Evolutionary conservation across 208 protist genomes (phyloP).

Genomic region (Crithidia thermophila): DNA sequence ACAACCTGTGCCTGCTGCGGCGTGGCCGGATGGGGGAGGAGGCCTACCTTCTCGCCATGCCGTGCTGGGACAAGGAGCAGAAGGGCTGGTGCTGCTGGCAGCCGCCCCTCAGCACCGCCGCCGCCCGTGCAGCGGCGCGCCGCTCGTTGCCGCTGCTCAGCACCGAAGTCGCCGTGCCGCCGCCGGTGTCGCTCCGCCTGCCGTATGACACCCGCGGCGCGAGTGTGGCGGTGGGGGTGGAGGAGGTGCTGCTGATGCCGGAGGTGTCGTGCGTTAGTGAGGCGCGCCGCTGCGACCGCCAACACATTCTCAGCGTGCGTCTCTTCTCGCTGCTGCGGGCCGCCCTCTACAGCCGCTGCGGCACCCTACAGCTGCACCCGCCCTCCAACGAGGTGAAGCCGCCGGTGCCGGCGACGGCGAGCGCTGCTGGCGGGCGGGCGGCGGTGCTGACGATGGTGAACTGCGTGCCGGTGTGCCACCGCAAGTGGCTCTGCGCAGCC

Average conservation of each 20-base stretch:
- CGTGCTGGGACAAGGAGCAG: conserved; percentile 49
- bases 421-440: conserved; percentile 13
- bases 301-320: conserved; percentile 24
- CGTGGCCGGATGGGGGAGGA: conserved; percentile 33
- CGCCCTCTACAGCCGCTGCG: conserved; percentile 44
- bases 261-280: conserved; percentile 14
- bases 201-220: conserved; percentile 59
- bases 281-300: conserved; percentile 3
- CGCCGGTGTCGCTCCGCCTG: conserved; percentile 61
- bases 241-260: conserved; percentile 64
- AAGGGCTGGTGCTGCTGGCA: conserved; percentile 62
- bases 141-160: conserved; percentile 45
- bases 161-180: conserved; percentile 37
- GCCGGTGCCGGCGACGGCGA: conserved; percentile 2
- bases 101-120: not conserved
- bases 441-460: conserved; percentile 29
- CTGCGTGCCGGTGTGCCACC: conserved; percentile 34
- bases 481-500: conserved; percentile 26
- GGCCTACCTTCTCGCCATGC: conserved; percentile 64
- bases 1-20: conserved; percentile 70
- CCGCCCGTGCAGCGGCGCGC: conserved; percentile 15
- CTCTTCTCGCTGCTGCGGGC: conserved; percentile 44
- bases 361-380: conserved; percentile 21
- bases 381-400: not conserved
- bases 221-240: conserved; percentile 60